Conservation (phyloP, 768 basidiomycete genomes). For the Suillus hirtellus region DNA sequence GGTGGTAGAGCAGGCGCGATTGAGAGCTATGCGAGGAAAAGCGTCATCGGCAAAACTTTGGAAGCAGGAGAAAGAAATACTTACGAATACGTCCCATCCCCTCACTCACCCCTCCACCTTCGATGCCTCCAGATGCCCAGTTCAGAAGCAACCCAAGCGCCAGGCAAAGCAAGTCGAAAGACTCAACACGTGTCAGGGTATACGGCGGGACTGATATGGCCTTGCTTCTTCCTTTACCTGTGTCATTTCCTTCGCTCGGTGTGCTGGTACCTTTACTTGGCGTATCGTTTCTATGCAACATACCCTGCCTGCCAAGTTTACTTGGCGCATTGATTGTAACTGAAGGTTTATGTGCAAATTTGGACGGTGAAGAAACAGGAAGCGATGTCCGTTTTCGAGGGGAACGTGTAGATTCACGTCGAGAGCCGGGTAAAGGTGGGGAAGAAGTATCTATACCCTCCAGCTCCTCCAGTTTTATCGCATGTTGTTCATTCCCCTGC, state of each 20-base stretch:
- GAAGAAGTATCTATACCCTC: not conserved
- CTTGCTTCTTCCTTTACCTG: slow-evolving; percentile 13
- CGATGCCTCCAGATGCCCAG: slow-evolving; percentile 60
- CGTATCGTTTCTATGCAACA: slow-evolving; percentile 12
- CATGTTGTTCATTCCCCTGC: too few relatives aligned
- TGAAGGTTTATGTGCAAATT: not conserved
- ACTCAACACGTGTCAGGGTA: slow-evolving; percentile 32
- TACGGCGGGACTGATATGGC: slow-evolving; percentile 18
- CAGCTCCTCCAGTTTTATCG: not conserved
- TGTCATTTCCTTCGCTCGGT: slow-evolving; percentile 13
- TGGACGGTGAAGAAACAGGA: not conserved
- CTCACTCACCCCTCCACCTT: slow-evolving; percentile 49
- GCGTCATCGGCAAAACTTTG: not conserved
- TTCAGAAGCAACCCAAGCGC: slow-evolving; percentile 76
- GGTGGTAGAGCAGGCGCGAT: slow-evolving; percentile 49
- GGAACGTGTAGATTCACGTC: not conserved
- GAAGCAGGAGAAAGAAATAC: slow-evolving; percentile 6
- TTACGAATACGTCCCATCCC: slow-evolving; percentile 2
- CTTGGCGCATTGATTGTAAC: not conserved
- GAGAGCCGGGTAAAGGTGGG: not conserved
- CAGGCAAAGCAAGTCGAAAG: slow-evolving; percentile 74
- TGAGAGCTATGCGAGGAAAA: slow-evolving; percentile 41
- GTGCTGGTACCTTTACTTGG: slow-evolving; percentile 10
- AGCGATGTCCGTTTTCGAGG: not conserved
- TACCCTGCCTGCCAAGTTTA: not conserved